phyloP scores from a whole-genome alignment of 2,329 filamentous ascomycete genomes.

The Aspergillus felis region DNA sequence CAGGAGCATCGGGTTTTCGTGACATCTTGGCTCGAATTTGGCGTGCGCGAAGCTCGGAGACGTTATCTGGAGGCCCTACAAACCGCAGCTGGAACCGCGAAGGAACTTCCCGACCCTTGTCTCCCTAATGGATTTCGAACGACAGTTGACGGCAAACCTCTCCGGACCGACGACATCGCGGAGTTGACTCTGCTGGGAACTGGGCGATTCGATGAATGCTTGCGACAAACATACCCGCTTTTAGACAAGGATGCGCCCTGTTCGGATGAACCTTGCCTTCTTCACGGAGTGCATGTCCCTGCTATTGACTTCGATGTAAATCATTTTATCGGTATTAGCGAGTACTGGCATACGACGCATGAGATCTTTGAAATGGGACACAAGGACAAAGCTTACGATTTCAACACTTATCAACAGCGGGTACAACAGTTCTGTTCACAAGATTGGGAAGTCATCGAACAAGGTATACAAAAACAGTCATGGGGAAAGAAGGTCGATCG shows the following conservation, averaged over 20 bases:
- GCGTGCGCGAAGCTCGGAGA: constrained; percentile 86
- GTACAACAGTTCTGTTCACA: constrained; percentile 82
- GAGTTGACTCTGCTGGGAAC: constrained; percentile 69
- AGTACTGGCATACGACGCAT: constrained; percentile 98
- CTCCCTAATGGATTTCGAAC: constrained; percentile 73
- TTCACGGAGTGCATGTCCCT: constrained; percentile 88
- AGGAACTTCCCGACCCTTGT: constrained; percentile 85
- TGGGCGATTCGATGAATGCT: constrained; percentile 79
- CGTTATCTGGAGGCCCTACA: constrained; percentile 77
- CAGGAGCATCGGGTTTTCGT: constrained; percentile 89
- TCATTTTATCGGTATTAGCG: constrained; percentile 94
- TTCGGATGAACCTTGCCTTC: constrained; percentile 74
- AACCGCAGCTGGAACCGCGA: constrained; percentile 53
- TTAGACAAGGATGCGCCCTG: constrained; percentile 87
- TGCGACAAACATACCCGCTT: constrained; percentile 76
- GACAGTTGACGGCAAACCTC: constrained; percentile 63
- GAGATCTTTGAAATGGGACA: constrained; percentile 79
- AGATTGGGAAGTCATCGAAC: constrained; percentile 73
- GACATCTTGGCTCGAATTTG: constrained; percentile 94
- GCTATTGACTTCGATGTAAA: constrained; percentile 97
- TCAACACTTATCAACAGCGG: constrained; percentile 79
- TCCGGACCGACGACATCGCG: constrained; percentile 37
- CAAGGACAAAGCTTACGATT: constrained; percentile 78
- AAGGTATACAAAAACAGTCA: constrained; percentile 60
- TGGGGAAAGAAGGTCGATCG: constrained; percentile 72